These are phyloP conservation scores for Pyricularia sp. DNA, from an alignment of 2,329 filamentous ascomycete species.

Conservation along the genomic window DNA sequence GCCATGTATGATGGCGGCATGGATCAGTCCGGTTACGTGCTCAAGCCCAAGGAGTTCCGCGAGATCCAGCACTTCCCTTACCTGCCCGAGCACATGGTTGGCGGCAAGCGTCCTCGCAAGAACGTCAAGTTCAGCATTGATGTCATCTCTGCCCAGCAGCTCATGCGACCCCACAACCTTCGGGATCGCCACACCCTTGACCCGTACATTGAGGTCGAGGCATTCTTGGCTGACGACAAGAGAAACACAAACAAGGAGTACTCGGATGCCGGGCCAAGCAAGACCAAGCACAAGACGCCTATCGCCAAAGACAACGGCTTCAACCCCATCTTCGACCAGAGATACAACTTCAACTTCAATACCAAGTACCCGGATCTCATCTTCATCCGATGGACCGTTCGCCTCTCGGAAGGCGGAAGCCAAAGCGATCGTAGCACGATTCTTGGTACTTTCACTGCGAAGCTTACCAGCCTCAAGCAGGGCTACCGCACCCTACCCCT, in stretches of 20 bases:
- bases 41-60: slow-evolving; percentile 80
- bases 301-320: slow-evolving; percentile 83
- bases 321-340: slow-evolving; percentile 76
- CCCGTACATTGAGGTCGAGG: slow-evolving; percentile 88
- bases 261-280: slow-evolving; percentile 26
- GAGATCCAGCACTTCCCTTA: slow-evolving; percentile 50
- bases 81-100: slow-evolving; percentile 26
- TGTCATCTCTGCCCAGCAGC: slow-evolving; percentile 85
- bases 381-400: slow-evolving; percentile 87
- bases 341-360: slow-evolving; percentile 67
- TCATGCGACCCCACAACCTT: slow-evolving; percentile 63
- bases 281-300: slow-evolving; percentile 61
- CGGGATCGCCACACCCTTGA: slow-evolving; percentile 54
- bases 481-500: slow-evolving; percentile 88
- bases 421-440: slow-evolving; percentile 50
- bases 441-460: slow-evolving; percentile 83
- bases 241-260: slow-evolving; percentile 47
- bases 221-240: slow-evolving; percentile 89
- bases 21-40: slow-evolving; percentile 80
- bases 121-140: slow-evolving; percentile 75
- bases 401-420: slow-evolving; percentile 67
- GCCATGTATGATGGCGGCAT: slow-evolving; percentile 91
- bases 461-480: slow-evolving; percentile 76
- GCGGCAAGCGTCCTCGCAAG: slow-evolving; percentile 62
- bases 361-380: slow-evolving; percentile 93